These are phyloP conservation scores for Elsinoe fawcettii DNA, from an alignment of 2,329 filamentous ascomycete species.

Conservation along the genomic window DNA sequence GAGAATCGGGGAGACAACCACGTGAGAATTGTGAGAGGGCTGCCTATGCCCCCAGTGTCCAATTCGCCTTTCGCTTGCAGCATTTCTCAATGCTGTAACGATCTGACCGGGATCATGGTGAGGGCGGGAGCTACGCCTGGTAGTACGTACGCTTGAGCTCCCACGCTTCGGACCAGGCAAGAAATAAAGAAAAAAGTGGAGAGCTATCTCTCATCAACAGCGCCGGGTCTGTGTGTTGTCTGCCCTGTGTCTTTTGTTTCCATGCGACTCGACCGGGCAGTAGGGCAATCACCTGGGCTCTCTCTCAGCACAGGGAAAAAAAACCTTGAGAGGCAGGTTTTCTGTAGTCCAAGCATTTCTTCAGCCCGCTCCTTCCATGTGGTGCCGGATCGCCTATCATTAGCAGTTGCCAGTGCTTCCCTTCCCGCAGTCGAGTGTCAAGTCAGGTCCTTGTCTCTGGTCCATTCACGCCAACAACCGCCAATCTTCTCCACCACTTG, in stretches of 20 bases:
- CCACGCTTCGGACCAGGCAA: not conserved
- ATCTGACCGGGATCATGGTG: conserved; percentile 13
- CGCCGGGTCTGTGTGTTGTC: not conserved
- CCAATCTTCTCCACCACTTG: conserved; percentile 1
- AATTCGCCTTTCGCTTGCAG: conserved; percentile 3
- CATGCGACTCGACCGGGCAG: not conserved
- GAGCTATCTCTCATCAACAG: not conserved
- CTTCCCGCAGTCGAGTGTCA: not conserved
- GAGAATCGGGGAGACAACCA: not conserved
- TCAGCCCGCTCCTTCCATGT: not conserved
- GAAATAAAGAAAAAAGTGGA: not conserved
- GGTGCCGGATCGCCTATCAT: not conserved
- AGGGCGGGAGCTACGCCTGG: not conserved
- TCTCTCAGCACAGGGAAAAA: no score
- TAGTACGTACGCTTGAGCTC: not conserved
- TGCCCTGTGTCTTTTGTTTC: not conserved
- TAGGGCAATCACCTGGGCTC: not conserved
- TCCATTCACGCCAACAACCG: not conserved
- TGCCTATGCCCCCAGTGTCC: not conserved
- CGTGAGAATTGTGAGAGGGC: not conserved
- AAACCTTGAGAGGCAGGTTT: not conserved
- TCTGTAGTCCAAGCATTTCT: not conserved
- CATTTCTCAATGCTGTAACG: not conserved
- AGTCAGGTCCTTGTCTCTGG: not conserved
- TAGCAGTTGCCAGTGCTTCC: not conserved